Evolutionary conservation across 2,329 filamentous ascomycete species (phyloP).

Genomic region (Penicillium aurantiogriseum): DNA sequence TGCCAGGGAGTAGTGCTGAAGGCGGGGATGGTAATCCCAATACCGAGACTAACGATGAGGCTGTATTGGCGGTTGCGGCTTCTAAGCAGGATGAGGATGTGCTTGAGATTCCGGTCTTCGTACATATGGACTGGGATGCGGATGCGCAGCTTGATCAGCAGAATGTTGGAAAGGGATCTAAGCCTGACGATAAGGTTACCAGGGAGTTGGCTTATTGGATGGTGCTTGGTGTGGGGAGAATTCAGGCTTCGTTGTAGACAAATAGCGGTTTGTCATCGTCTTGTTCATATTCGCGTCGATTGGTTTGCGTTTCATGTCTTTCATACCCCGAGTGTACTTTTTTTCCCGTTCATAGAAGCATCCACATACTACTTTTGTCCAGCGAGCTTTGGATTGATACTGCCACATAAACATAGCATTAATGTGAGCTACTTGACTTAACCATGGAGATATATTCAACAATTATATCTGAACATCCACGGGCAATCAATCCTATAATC

Average conservation of each 20-base stretch:
- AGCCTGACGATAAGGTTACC: slow-evolving; percentile 67
- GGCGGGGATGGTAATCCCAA: slow-evolving; percentile 34
- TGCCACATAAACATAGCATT: too few species aligned
- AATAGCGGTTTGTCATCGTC: background rate
- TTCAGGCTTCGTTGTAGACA: slow-evolving; percentile 42
- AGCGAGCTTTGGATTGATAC: background rate
- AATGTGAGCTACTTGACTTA: background rate
- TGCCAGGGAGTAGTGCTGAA: slow-evolving; percentile 32
- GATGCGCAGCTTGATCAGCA: slow-evolving; percentile 50
- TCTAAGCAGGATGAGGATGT: slow-evolving; percentile 58
- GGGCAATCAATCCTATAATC: background rate
- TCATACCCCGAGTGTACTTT: slow-evolving; percentile 17
- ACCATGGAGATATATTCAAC: background rate
- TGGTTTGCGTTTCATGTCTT: slow-evolving; percentile 11
- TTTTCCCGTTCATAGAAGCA: background rate
- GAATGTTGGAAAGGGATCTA: slow-evolving; percentile 47
- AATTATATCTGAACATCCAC: background rate
- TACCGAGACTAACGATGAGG: slow-evolving; percentile 34
- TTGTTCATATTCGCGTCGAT: background rate
- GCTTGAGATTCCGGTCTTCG: slow-evolving; percentile 91
- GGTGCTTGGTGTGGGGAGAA: slow-evolving; percentile 82
- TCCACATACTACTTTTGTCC: background rate
- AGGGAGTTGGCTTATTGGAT: slow-evolving; percentile 95
- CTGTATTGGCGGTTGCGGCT: slow-evolving; percentile 19
- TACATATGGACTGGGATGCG: slow-evolving; percentile 84